phyloP scores from a whole-genome alignment of 2,329 filamentous ascomycete species.

The Curvularia lunata region DNA sequence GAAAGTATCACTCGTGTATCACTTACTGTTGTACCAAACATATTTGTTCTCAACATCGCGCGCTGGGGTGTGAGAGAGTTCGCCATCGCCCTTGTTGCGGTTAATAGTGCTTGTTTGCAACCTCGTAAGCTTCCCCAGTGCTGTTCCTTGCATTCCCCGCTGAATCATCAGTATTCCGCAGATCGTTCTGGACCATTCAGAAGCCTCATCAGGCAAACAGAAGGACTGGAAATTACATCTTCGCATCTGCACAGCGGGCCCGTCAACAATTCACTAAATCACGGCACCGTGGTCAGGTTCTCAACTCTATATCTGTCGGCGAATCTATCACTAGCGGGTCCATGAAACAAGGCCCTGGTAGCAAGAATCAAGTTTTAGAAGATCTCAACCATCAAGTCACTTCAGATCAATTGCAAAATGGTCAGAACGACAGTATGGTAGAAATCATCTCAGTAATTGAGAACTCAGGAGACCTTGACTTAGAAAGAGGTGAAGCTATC shows the following conservation, averaged over 20 bases:
- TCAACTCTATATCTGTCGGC: neutral
- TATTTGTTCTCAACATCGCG: neutral
- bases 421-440: neutral
- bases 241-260: neutral
- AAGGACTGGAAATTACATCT: neutral
- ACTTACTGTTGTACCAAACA: neutral
- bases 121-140: neutral
- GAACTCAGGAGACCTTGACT: neutral
- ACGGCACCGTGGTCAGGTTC: neutral
- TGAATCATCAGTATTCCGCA: neutral
- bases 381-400: neutral
- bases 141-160: neutral
- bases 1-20: neutral
- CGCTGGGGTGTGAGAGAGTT: neutral
- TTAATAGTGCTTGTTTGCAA: neutral
- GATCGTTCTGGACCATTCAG: neutral
- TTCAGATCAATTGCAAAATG: neutral
- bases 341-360: neutral
- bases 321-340: neutral
- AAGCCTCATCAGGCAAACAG: neutral
- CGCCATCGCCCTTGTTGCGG: neutral
- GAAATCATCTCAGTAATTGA: neutral
- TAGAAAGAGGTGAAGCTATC: neutral
- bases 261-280: neutral
- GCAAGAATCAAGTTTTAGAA: neutral